Base-by-base conservation (phyloP, 1,139 yeast species). In the Geotrichum phurueaensis region DNA sequence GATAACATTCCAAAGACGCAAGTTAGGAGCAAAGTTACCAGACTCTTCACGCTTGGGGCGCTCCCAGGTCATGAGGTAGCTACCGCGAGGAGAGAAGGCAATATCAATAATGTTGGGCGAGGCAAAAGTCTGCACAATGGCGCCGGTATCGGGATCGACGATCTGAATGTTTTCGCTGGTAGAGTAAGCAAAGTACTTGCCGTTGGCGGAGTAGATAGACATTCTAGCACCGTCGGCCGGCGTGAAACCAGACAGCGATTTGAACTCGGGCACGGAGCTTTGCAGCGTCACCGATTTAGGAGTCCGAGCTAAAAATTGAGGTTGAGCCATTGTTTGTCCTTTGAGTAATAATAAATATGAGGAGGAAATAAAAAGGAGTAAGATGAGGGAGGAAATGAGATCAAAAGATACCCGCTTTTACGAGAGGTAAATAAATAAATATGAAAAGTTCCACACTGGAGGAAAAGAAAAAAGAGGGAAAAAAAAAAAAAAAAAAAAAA, bases 41-140 rank as follows among this genome's bases (percentile, higher is more conserved):
- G 76, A 71, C 56, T 69, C 74, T 64, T 74, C 74, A 76, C 84
- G 79, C 65, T 84, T 73, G 13, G 98, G 96, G 70, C 92, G 89
- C 68, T 92, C 91, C 97, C 98, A 95, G 56, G 96, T 84, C 67
- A 91, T 84, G 65, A 94, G 75, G 71, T 79, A 92, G 54, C 85
- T 83, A n/a, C 97, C 98, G 60, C 84, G 79, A 12, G 97, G 96
- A 13, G 97, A 89, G 71, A 94, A 90, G 66, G 84, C 85, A 69
- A 94, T 75, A 70, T 94, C 98, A 69, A 86, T 85, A 25, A 88
- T 88, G 65, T 88, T 91, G 33, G 77, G 71, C 49, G 83, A 76
- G 39, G 79, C 82, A 57, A 88, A 72, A 20, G 73, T 76, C 56
- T 79, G 74, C 57, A 80, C 70, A 43, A 76, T 64, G 9, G 71